A percentile compares a stretch with the other conserved stretches of the same genome.
Conservation (phyloP, 2,329 filamentous ascomycete genomes). For the Plenodomus biglobosus region DNA sequence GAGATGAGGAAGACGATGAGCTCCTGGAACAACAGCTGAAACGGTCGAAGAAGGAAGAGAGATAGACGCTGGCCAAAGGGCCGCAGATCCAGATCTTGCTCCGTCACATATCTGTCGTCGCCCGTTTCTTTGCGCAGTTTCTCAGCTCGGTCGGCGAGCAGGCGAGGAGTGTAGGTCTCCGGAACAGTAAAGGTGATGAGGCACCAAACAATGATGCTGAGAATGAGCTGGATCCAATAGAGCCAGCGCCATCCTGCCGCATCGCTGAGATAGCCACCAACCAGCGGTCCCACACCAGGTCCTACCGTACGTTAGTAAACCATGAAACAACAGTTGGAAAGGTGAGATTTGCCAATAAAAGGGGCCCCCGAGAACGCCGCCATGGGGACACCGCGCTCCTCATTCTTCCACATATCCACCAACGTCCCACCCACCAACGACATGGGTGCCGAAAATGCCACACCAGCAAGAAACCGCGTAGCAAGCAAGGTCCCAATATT, state of each 20-base stretch:
- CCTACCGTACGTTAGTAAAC: conserved; percentile 58
- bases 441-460: conserved; percentile 84
- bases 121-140: conserved; percentile 71
- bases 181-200: conserved; percentile 86
- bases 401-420: conserved; percentile 80
- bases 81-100: conserved; percentile 75
- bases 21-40: conserved; percentile 82
- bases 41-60: conserved; percentile 77
- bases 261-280: conserved; percentile 72
- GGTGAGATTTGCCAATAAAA: too few relatives aligned
- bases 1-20: conserved; percentile 83
- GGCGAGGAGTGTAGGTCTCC: conserved; percentile 81
- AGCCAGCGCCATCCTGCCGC: conserved; percentile 77
- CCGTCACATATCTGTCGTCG: conserved; percentile 69
- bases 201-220: conserved; percentile 68
- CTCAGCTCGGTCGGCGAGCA: conserved; percentile 69
- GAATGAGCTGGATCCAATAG: conserved; percentile 83
- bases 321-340: too few relatives aligned
- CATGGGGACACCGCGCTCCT: conserved; percentile 85
- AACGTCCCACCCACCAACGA: conserved; percentile 81
- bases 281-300: conserved; percentile 65
- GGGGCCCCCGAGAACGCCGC: conserved; percentile 79
- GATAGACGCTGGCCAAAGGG: conserved; percentile 68
- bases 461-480: conserved; percentile 75
- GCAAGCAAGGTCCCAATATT: conserved; percentile 77